phyloP scores from a whole-genome alignment of 202 grass and related monocot genomes.

The Setaria italica region DNA sequence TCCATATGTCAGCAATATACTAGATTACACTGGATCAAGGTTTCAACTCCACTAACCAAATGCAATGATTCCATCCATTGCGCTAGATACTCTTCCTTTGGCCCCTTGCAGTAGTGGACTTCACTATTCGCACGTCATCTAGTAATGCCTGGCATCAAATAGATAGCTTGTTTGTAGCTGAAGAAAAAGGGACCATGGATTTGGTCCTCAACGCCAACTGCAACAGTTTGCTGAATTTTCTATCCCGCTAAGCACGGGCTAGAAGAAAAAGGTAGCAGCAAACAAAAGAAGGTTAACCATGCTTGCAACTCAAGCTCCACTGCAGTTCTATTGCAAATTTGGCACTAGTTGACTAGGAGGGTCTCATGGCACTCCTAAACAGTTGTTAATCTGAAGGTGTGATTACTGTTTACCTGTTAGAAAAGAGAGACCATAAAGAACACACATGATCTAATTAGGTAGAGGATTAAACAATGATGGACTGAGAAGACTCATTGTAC shows the following conservation, averaged over 20 bases:
- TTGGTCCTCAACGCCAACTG: constrained; percentile 43
- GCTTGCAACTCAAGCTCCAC: constrained; percentile 46
- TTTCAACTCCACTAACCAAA: constrained; percentile 55
- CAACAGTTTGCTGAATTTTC: constrained; percentile 44
- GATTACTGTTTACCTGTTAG: constrained; percentile 33
- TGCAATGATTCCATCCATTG: constrained; percentile 55
- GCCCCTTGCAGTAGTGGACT: constrained; percentile 44
- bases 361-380: constrained; percentile 25
- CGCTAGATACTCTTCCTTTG: constrained; percentile 52
- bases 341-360: constrained; percentile 22
- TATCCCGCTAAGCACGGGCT: constrained; percentile 6
- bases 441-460: constrained; percentile 46
- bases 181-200: constrained; percentile 41
- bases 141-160: constrained; percentile 50
- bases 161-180: constrained; percentile 49
- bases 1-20: constrained; percentile 20
- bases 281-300: constrained; percentile 17
- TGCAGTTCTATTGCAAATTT: constrained; percentile 11
- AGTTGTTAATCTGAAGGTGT: constrained; percentile 11
- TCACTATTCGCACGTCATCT: constrained; percentile 53
- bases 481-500: constrained; percentile 37
- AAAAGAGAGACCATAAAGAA: constrained; percentile 27
- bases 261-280: constrained; percentile 12
- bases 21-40: constrained; percentile 39
- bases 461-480: constrained; percentile 31